Evolutionary conservation across 2,329 filamentous ascomycete species (phyloP).

Genomic region (Nigrospora osmanthi): DNA sequence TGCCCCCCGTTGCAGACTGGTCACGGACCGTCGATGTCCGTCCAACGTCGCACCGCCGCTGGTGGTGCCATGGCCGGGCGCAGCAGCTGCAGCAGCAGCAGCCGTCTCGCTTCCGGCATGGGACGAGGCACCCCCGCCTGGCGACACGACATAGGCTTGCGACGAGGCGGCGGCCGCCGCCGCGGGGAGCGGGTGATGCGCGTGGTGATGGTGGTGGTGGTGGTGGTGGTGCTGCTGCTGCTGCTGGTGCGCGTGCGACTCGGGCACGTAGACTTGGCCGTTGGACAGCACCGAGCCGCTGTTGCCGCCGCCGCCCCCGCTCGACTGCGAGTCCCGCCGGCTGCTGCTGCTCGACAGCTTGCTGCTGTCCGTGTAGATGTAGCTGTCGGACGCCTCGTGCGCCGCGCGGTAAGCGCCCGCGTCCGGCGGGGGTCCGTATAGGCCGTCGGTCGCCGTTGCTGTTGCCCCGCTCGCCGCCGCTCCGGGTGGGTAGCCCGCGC

Average conservation of each 20-base stretch:
- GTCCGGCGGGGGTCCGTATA: constrained; percentile 11
- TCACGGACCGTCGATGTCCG: constrained; percentile 21
- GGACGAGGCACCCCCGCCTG: too few relatives aligned
- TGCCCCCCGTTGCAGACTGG: constrained; percentile 18
- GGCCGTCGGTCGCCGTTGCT: constrained; percentile 4
- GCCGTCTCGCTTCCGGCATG: constrained; percentile 7
- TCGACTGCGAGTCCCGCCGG: constrained; percentile 15
- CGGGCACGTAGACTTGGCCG: constrained; percentile 25
- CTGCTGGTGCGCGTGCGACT: constrained; percentile 5
- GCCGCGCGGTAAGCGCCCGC: constrained; percentile 9
- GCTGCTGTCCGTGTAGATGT: constrained; percentile 19
- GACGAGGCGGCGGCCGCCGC: constrained; percentile 5
- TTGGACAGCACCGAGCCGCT: constrained; percentile 19
- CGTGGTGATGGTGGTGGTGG: neutral
- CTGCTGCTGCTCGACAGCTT: constrained; percentile 1
- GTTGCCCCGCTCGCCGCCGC: neutral
- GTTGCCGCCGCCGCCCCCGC: constrained; percentile 10
- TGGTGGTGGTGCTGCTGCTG: too few relatives aligned
- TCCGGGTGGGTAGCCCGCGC: too few relatives aligned
- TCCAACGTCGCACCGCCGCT: constrained; percentile 14
- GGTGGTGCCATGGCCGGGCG: constrained; percentile 2
- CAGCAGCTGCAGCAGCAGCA: constrained; percentile 9
- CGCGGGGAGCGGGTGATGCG: constrained; percentile 11
- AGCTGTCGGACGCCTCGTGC: constrained; percentile 13
- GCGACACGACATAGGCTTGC: neutral